phyloP scores from a whole-genome alignment of 164 flowering plant genomes.

The Echeveria elegans region DNA sequence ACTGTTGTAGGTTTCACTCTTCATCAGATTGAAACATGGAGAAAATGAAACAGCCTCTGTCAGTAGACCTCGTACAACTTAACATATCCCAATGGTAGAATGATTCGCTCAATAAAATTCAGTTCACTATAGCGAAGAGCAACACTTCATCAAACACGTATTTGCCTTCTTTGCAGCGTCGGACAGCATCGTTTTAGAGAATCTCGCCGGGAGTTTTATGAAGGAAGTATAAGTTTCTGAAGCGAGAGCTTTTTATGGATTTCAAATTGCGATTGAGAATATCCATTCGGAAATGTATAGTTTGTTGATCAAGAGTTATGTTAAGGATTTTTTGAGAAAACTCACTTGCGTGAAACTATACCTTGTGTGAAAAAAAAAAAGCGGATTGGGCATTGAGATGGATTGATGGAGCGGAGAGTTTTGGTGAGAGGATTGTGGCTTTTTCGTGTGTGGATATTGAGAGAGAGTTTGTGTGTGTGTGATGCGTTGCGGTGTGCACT shows the following conservation, averaged over 20 bases:
- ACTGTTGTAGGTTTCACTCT: too few species aligned
- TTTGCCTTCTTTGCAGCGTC: slow-evolving; percentile 96
- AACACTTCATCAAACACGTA: slow-evolving; percentile 72
- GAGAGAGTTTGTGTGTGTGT: slow-evolving; percentile 77
- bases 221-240: slow-evolving; percentile 75
- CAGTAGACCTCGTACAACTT: too few species aligned
- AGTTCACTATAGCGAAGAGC: too few species aligned
- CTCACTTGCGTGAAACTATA: slow-evolving; percentile 60
- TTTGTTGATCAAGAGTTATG: slow-evolving; percentile 60
- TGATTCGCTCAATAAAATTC: too few species aligned
- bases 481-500: slow-evolving; percentile 79
- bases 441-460: slow-evolving; percentile 88
- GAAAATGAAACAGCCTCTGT: too few species aligned
- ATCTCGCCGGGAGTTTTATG: slow-evolving; percentile 81
- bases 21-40: too few species aligned
- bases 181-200: slow-evolving; percentile 88
- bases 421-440: slow-evolving; percentile 68
- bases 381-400: slow-evolving; percentile 84
- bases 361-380: slow-evolving; percentile 65
- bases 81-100: too few species aligned
- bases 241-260: slow-evolving; percentile 86
- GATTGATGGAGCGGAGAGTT: slow-evolving; percentile 70
- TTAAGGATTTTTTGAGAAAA: slow-evolving; percentile 58
- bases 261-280: slow-evolving; percentile 88
- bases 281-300: slow-evolving; percentile 93